These are phyloP conservation scores for Pseudoneurospora amorphoporcata DNA, from an alignment of 495 filamentous ascomycete genomes.

Conservation along the genomic window DNA sequence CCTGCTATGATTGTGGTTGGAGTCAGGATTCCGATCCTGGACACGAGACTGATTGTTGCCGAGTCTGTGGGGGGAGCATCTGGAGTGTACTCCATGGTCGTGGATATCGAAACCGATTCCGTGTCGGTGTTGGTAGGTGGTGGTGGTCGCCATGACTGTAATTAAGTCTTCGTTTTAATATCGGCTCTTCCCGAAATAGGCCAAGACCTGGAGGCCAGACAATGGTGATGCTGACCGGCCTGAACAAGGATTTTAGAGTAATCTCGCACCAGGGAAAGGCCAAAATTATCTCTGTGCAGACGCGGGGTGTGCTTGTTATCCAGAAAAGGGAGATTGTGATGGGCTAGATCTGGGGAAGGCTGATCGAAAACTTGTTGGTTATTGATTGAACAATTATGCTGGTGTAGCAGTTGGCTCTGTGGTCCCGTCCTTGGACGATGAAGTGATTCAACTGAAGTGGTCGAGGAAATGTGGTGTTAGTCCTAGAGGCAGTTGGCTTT, in stretches of 20 bases:
- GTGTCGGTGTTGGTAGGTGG: constrained; percentile 3
- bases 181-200: constrained; percentile 10
- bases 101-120: constrained; percentile 13
- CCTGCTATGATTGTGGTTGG: background rate
- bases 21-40: background rate
- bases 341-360: constrained; percentile 10
- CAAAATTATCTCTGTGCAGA: background rate
- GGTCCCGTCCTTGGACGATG: background rate
- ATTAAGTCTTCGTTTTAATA: constrained; percentile 9
- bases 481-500: background rate
- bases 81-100: constrained; percentile 2
- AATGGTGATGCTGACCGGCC: background rate
- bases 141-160: constrained; percentile 15
- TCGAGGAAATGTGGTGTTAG: background rate
- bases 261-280: background rate
- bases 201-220: constrained; percentile 10
- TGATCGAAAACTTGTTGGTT: constrained; percentile 13
- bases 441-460: background rate
- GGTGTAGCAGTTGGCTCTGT: constrained; percentile 12
- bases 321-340: constrained; percentile 1
- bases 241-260: background rate
- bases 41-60: constrained; percentile 10
- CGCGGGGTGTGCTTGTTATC: background rate
- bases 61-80: constrained; percentile 9
- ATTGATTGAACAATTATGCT: constrained; percentile 23